Conservation (phyloP, 192 early-diverging fungal species). For the Coemansia umbellata region DNA sequence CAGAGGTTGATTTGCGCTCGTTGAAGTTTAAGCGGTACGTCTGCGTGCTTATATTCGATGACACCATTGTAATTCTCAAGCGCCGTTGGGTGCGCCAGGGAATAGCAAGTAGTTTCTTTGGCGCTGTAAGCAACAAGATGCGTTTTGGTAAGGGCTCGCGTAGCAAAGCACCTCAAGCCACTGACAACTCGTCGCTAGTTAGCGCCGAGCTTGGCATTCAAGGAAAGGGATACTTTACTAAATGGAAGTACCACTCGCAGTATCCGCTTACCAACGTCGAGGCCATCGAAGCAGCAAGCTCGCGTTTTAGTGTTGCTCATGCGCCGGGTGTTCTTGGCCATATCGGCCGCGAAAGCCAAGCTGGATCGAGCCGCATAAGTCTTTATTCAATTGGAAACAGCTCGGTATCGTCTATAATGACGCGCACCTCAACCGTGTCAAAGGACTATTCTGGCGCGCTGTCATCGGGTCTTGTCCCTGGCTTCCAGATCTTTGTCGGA, state of each 20-base stretch:
- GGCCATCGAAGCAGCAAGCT: conserved; percentile 58
- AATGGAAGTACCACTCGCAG: conserved; percentile 64
- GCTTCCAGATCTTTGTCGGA: conserved; percentile 52
- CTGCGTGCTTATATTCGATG: conserved; percentile 62
- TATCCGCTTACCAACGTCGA: conserved; percentile 58
- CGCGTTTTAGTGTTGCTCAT: conserved; percentile 45
- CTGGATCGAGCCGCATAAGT: conserved; percentile 42
- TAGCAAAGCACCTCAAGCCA: conserved; percentile 12
- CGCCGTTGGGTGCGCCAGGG: conserved; percentile 58
- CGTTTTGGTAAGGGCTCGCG: conserved; percentile 49
- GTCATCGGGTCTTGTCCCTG: conserved; percentile 49
- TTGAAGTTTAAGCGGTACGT: conserved; percentile 63
- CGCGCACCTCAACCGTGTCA: conserved; percentile 51
- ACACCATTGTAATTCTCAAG: conserved; percentile 63
- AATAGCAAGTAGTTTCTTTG: conserved; percentile 53
- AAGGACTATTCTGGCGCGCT: conserved; percentile 53
- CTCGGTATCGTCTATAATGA: conserved; percentile 54
- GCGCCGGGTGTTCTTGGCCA: conserved; percentile 40
- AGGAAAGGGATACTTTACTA: conserved; percentile 63
- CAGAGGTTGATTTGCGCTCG: conserved; percentile 58
- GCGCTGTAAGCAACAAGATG: conserved; percentile 54
- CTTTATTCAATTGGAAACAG: conserved; percentile 53
- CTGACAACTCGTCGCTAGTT: conserved; percentile 52
- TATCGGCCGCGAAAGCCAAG: conserved; percentile 39
- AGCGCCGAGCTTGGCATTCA: conserved; percentile 51